Percentiles rank a stretch among this genome's conserved stretches.
Evolutionary conservation across 2,329 filamentous ascomycete genomes (phyloP).

Genomic region (Arthrobotrys pseudoclavata): DNA sequence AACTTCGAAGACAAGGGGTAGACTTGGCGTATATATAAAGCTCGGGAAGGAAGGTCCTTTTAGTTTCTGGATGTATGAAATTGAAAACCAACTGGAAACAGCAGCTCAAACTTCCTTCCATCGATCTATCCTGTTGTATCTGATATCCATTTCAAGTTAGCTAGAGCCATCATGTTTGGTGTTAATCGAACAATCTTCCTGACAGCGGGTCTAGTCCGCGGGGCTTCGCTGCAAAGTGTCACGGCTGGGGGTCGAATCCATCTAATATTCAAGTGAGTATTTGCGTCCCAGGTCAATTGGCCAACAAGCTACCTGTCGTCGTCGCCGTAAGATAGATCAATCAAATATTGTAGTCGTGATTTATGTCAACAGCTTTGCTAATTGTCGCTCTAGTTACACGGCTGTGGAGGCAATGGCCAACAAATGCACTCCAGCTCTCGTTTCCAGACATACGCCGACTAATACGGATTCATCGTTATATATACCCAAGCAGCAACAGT

Average conservation of each 20-base stretch:
- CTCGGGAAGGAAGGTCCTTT: no score
- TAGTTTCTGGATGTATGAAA: no score
- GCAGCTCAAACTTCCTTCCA: background rate
- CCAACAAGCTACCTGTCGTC: slow-evolving; percentile 63
- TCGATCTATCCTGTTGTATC: background rate
- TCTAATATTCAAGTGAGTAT: slow-evolving; percentile 71
- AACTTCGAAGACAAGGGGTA: no score
- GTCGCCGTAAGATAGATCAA: slow-evolving; percentile 58
- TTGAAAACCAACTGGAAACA: no score
- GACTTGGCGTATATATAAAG: no score
- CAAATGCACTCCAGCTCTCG: slow-evolving; percentile 59
- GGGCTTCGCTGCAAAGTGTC: slow-evolving; percentile 41
- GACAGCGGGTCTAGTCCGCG: slow-evolving; percentile 8
- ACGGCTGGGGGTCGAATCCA: slow-evolving; percentile 68
- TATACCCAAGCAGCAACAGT: slow-evolving; percentile 45
- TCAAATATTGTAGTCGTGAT: no score
- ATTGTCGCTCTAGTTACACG: slow-evolving; percentile 48
- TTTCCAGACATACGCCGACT: slow-evolving; percentile 57
- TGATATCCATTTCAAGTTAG: background rate
- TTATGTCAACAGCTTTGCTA: background rate
- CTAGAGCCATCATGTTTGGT: background rate
- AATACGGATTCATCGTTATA: slow-evolving; percentile 50
- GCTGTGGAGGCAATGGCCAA: slow-evolving; percentile 55
- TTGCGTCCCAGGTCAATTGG: slow-evolving; percentile 65
- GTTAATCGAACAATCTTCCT: background rate